Evolutionary conservation across 83 land plant species (phyloP), one percentile per base, ranked within the genome.

Genomic region (Thuja plicata): DNA sequence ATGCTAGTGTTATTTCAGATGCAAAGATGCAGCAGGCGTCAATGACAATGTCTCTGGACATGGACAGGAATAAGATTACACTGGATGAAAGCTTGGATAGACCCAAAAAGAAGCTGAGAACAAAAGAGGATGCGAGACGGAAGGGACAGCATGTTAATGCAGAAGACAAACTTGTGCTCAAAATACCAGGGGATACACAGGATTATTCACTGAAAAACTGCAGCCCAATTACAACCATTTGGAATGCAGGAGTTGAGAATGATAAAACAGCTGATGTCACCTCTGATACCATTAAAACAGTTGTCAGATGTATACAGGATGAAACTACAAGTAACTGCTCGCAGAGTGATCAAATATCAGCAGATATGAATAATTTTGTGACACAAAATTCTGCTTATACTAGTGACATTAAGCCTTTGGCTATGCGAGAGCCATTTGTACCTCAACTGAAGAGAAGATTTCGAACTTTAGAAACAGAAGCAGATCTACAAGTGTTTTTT

Each of bases 401-500:
- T 81, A 50, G 84, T 43, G 52, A n/a, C 38, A 32, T n/a, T 30
- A 35, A 32, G 16, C 34, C 37, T 84, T 48, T 55, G 12, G 57
- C 3, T 84, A 32, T 35, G 32, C 34, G 30, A 84, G 86, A 84
- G 21, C 86, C 54, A 46, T 50, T 48, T 84, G 86, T 84, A 57
- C 57, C 60, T 48, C 86, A 84, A 84, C 32, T 84, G 57, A 84
- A 84, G 57, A 84, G 86, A 84, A 84, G 46, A 84, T 84, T 84
- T 50, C 52, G 37, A 84, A 45, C 86, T 30, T 84, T 93, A 87
- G 88, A 32, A 84, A 90, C 86, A 27, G 96, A 93, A 41, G 95
- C 90, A 90, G 92, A 88, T 38, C 30, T 93, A 74, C 80, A 94
- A 15, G 91, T 89, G 78, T 92, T 89, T 74, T 41, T 95, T 88